Base-by-base conservation (phyloP, 768 basidiomycete genomes). In the Hydnomerulius pinastri region DNA sequence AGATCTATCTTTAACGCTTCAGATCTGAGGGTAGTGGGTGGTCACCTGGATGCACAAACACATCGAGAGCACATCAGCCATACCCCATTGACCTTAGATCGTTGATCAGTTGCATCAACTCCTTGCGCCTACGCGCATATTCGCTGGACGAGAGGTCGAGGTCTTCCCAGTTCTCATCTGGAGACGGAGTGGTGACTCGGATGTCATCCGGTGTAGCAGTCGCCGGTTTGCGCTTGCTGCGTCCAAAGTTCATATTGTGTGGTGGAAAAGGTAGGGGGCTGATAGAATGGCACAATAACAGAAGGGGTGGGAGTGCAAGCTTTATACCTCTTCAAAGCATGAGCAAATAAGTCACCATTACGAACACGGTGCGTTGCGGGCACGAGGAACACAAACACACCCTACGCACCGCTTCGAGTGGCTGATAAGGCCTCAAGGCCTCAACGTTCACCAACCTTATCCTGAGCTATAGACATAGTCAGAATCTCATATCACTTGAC, bases 61-160 rank as follows among this genome's bases (percentile, higher is more conserved):
- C 5, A 24, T 24, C 6, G 18, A 2, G 8, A 12, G 24, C 40
- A 6, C 15, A 61, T n/a, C n/a, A n/a, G n/a, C n/a, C 62, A 27
- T 60, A 64, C 79, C 78, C 79, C 39, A 79, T 52, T 6, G 62
- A 70, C 0, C 67, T 55, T n/a, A 80, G 61, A 27, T 72, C 69
- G 17, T 57, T 68, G 25, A 70, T 58, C 4, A 80, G 57, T 15
- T 66, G 60, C 60, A 78, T 71, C 12, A 78, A 46, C 47, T 73
- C 70, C 35, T 59, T 67, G 33, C 77, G 70, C 29, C 50, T 69
- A 8, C 64, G 64, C 0, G 75, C 75, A 63, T 79, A 79, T 25
- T 71, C 71, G 7, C 54, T 65, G 1, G 66, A 62, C 6, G 70
- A 55, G 45, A 73, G 53, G 41, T 60, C 57, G 6, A 55, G 13